Evolutionary conservation across 164 flowering plant genomes (phyloP).

Genomic region (Pachysandra terminalis): DNA sequence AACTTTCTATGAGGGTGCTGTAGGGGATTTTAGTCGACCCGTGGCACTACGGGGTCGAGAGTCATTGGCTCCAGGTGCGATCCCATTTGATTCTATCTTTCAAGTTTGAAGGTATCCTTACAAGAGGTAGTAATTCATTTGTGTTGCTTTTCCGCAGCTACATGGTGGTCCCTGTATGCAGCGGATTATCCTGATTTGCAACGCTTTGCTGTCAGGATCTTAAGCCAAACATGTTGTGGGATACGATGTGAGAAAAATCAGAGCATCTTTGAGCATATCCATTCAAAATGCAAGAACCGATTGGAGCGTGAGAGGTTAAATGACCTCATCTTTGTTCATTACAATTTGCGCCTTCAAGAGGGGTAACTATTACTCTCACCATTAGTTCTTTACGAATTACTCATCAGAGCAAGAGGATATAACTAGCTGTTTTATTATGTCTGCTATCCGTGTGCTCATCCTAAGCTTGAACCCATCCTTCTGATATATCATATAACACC

Average conservation of each 20-base stretch:
- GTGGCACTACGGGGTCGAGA: slow-evolving; percentile 39
- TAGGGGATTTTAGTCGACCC: slow-evolving; percentile 39
- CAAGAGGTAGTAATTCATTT: neutral
- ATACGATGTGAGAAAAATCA: slow-evolving; percentile 15
- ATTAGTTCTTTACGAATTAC: neutral
- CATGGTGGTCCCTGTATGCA: slow-evolving; percentile 50
- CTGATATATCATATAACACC: neutral
- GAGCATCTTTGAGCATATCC: slow-evolving; percentile 28
- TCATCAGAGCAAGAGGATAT: neutral
- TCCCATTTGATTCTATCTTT: neutral
- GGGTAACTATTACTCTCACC: slow-evolving; percentile 26
- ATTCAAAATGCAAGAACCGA: slow-evolving; percentile 25
- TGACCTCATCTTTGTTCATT: slow-evolving; percentile 30
- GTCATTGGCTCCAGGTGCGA: slow-evolving; percentile 36
- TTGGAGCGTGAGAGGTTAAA: slow-evolving; percentile 29
- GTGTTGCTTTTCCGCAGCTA: slow-evolving; percentile 24
- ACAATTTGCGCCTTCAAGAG: slow-evolving; percentile 31
- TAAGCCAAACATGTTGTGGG: slow-evolving; percentile 37
- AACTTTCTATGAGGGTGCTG: slow-evolving; percentile 35
- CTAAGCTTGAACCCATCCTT: neutral
- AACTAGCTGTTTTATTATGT: neutral
- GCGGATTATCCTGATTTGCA: slow-evolving; percentile 35
- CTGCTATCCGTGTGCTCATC: neutral
- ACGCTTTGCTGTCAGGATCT: slow-evolving; percentile 33
- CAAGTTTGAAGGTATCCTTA: neutral